Evolutionary conservation across 176 grass and related monocot species (phyloP), one percentile per base, ranked within the genome.

Genomic region (Triticum dicoccoides): DNA sequence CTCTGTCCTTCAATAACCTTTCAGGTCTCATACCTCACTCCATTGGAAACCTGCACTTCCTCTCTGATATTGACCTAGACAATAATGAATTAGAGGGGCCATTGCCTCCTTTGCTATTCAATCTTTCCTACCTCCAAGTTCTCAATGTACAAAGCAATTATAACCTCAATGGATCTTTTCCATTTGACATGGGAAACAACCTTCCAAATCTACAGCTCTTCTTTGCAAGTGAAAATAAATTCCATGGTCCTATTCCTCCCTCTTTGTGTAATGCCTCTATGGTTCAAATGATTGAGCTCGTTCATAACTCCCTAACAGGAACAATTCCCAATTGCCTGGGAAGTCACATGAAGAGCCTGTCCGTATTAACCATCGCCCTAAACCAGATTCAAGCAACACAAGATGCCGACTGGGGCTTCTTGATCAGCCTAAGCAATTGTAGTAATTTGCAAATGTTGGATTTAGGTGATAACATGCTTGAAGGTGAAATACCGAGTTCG

Each of bases 251-350:
- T 33, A 77, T 54, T 8, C 62, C 79, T 9, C 14, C 61, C 63
- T 52, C 29, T 61, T 52, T 85, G 58, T 85, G 83, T 27, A 85
- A 85, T 10, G 21, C 71, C 7, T 77, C 83, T 66, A 67, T 39
- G 61, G 62, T 85, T 78, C 62, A 54, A 67, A 25, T 17, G 30
- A 4, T 84, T n/a, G 12, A 75, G 61, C 39, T 56, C 11, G 0
- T n/a, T 4, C 0, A 47, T 30, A 84, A 78, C 73, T 66, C 18
- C 18, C 65, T 85, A 3, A 56, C 73, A 23, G 83, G 73, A 56
- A 77, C 13, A 65, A 85, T 85, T 68, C 73, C 83, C 12, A 64
- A 25, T 6, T 85, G 83, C 12, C 39, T 78, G 2, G 62, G 83
- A 27, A 56, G 0, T 85, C 30, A 5, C 3, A 8, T 65, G 42